Evolutionary conservation across 2,329 filamentous ascomycete species (phyloP).

Genomic region (Ilyonectria sp.): DNA sequence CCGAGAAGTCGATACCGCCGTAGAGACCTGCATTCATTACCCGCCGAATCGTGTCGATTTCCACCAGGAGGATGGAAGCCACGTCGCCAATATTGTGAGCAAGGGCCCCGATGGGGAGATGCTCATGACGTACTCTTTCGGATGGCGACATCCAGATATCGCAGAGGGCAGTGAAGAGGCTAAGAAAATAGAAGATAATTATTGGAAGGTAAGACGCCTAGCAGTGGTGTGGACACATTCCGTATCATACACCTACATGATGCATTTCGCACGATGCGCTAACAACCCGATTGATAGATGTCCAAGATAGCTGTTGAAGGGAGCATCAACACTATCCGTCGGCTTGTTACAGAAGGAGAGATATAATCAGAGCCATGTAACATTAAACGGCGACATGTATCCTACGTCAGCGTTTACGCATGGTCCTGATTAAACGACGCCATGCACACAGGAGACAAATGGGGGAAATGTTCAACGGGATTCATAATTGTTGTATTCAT

Average conservation of each 20-base stretch:
- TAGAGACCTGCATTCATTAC: conserved; percentile 50
- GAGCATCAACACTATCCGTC: neutral
- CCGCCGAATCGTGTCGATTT: conserved; percentile 52
- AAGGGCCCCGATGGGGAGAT: conserved; percentile 46
- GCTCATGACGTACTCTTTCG: conserved; percentile 53
- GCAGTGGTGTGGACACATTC: too few species aligned
- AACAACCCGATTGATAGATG: neutral
- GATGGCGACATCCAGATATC: conserved; percentile 50
- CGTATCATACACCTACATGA: too few species aligned
- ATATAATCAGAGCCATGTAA: neutral
- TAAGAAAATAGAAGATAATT: neutral
- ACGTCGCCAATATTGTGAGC: conserved; percentile 52
- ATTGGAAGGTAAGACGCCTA: neutral
- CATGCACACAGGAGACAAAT: too few species aligned
- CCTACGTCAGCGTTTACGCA: too few species aligned
- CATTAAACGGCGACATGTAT: too few species aligned
- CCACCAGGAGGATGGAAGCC: conserved; percentile 52
- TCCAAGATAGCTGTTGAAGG: neutral
- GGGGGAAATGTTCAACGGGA: too few species aligned
- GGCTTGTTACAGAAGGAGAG: neutral
- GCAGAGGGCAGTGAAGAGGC: conserved; percentile 47
- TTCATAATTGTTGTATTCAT: too few species aligned
- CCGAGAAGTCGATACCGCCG: conserved; percentile 27
- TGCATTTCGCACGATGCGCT: neutral
- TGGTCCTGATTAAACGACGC: too few species aligned